phyloP scores from a whole-genome alignment of 2,329 filamentous ascomycete genomes.

The Trichoderma hamatum region DNA sequence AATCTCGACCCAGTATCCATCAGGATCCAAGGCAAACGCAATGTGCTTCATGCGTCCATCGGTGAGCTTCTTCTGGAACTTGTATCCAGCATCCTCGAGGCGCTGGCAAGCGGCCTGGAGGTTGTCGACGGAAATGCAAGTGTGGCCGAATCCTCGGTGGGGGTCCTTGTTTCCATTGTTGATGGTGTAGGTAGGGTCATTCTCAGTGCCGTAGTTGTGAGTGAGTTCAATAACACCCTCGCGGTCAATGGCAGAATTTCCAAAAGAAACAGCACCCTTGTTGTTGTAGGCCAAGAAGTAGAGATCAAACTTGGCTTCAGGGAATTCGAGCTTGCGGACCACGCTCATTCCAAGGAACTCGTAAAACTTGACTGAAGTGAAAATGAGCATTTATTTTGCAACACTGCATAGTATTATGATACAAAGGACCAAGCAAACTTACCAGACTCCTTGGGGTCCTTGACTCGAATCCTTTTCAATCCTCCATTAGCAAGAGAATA shows the following conservation, averaged over 20 bases:
- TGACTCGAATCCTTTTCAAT: constrained; percentile 77
- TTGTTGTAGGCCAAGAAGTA: constrained; percentile 94
- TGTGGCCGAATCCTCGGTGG: constrained; percentile 80
- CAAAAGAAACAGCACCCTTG: constrained; percentile 71
- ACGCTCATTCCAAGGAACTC: constrained; percentile 86
- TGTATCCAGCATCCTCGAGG: constrained; percentile 86
- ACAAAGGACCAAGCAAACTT: constrained; percentile 35
- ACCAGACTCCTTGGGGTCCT: constrained; percentile 84
- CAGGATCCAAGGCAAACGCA: constrained; percentile 87
- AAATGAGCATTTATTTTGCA: not conserved
- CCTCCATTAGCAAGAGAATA: constrained; percentile 22
- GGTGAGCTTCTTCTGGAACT: constrained; percentile 91
- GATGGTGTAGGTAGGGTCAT: constrained; percentile 76
- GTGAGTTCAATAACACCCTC: constrained; percentile 88
- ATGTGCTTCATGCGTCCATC: constrained; percentile 88
- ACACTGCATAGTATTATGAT: not conserved
- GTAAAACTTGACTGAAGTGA: constrained; percentile 77
- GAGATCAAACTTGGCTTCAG: constrained; percentile 89
- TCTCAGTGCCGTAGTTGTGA: constrained; percentile 85
- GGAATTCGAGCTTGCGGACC: constrained; percentile 78
- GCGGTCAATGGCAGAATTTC: constrained; percentile 74
- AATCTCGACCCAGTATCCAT: constrained; percentile 86
- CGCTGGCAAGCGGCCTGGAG: constrained; percentile 88
- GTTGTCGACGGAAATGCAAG: constrained; percentile 80
- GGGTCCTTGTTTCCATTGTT: constrained; percentile 93